A percentile compares a stretch with the other conserved stretches of the same genome.
phyloP scores from a whole-genome alignment of 352 stramenopile species.

The Phytophthora capsici region DNA sequence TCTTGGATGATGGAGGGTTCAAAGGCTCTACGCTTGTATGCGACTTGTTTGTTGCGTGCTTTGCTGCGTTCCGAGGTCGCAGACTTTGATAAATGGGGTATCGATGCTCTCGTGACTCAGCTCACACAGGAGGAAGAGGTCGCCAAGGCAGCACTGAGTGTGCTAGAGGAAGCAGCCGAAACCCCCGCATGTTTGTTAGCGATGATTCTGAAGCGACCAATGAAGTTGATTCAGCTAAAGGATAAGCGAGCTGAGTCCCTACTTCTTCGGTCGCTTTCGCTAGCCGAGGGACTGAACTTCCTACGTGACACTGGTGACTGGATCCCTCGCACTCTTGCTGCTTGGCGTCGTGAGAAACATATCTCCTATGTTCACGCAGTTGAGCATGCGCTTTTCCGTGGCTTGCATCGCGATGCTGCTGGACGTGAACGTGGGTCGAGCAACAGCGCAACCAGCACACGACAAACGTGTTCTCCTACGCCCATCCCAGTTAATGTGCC shows the following conservation, averaged over 20 bases:
- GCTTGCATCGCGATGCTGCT: constrained; percentile 79
- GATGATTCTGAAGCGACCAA: constrained; percentile 85
- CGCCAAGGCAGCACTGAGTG: constrained; percentile 85
- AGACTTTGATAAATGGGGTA: constrained; percentile 90
- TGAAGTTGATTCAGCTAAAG: constrained; percentile 79
- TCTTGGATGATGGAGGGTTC: constrained; percentile 90
- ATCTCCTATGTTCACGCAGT: constrained; percentile 87
- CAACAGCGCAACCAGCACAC: constrained; percentile 39
- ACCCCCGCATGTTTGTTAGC: constrained; percentile 82
- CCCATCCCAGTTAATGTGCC: constrained; percentile 87
- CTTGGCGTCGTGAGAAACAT: constrained; percentile 85
- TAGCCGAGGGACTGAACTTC: constrained; percentile 80
- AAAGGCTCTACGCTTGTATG: constrained; percentile 84
- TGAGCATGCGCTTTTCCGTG: constrained; percentile 83
- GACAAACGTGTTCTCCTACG: constrained; percentile 66
- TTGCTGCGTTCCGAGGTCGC: constrained; percentile 85
- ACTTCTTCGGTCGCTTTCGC: constrained; percentile 84
- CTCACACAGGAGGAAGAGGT: constrained; percentile 88
- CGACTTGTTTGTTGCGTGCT: constrained; percentile 83
- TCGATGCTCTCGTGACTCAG: constrained; percentile 86
- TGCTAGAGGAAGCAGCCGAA: constrained; percentile 87
- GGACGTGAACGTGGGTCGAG: constrained; percentile 60
- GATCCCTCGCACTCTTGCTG: constrained; percentile 77
- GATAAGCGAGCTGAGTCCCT: constrained; percentile 84
- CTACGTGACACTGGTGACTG: constrained; percentile 82